phyloP scores from a whole-genome alignment of 352 stramenopile species.

The Lagenidium giganteum region DNA sequence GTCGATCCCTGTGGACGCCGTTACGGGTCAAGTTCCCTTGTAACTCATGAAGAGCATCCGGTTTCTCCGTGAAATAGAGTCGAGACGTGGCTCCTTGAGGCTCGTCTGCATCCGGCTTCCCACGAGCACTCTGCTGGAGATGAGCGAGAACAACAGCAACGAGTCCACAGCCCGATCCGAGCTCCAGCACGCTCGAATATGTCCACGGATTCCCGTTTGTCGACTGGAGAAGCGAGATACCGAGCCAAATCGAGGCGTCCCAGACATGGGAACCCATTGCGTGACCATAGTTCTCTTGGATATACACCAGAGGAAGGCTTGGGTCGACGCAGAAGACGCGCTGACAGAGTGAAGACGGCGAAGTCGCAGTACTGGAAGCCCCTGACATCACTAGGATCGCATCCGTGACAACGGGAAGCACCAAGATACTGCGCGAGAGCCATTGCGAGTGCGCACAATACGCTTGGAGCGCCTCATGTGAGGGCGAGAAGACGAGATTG shows the following conservation, averaged over 20 bases:
- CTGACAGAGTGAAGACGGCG: constrained; percentile 7
- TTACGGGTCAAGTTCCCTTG: constrained; percentile 28
- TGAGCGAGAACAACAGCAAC: no score
- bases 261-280: constrained; percentile 64
- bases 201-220: no score
- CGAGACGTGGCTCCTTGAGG: constrained; percentile 8
- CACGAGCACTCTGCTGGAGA: no score
- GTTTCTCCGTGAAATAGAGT: constrained; percentile 33
- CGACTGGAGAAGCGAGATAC: constrained; percentile 24
- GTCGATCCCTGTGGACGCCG: neutral
- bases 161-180: constrained; percentile 42
- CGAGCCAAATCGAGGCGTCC: constrained; percentile 57
- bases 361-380: neutral
- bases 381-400: constrained; percentile 12
- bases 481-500: neutral
- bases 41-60: constrained; percentile 22
- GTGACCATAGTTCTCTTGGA: constrained; percentile 60
- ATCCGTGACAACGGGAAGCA: constrained; percentile 32
- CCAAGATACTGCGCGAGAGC: constrained; percentile 23
- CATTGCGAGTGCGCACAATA: constrained; percentile 34
- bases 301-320: neutral
- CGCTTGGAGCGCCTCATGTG: constrained; percentile 14
- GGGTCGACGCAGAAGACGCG: constrained; percentile 5
- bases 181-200: constrained; percentile 8
- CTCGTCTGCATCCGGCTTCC: constrained; percentile 28